phyloP scores from a whole-genome alignment of 108 stramenopile genomes.

The Nannochloropsis oceanica region DNA sequence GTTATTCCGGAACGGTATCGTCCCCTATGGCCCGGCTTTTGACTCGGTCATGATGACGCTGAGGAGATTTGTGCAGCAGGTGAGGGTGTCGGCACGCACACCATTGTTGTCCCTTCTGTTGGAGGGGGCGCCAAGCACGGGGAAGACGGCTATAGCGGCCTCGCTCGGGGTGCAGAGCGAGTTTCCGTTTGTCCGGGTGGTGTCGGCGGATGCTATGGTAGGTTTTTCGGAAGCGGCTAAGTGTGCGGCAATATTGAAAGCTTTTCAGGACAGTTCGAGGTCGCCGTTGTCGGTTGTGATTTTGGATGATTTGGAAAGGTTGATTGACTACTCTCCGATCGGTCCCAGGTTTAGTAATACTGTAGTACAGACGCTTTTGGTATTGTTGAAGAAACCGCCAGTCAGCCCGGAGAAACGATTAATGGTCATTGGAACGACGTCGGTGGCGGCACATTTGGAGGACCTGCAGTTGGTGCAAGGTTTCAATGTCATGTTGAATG shows the following conservation, averaged over 20 bases:
- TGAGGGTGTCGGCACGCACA: conserved; percentile 62
- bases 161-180: conserved; percentile 76
- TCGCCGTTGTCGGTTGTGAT: conserved; percentile 85
- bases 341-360: conserved; percentile 92
- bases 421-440: conserved; percentile 83
- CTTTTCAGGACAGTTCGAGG: conserved; percentile 93
- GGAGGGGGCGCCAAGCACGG: conserved; percentile 59
- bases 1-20: conserved; percentile 81
- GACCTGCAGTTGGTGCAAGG: conserved; percentile 77
- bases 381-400: conserved; percentile 87
- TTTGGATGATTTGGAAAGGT: conserved; percentile 93
- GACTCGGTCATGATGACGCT: conserved; percentile 59
- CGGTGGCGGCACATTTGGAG: conserved; percentile 63
- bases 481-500: conserved; percentile 67
- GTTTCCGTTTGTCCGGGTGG: conserved; percentile 87
- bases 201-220: conserved; percentile 93
- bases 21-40: conserved; percentile 77
- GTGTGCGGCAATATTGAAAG: conserved; percentile 70
- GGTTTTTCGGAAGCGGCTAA: conserved; percentile 58
- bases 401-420: conserved; percentile 48
- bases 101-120: conserved; percentile 81
- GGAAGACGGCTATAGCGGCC: conserved; percentile 94
- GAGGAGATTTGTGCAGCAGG: conserved; percentile 60
- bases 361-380: conserved; percentile 88
- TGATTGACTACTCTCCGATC: conserved; percentile 92